Base-by-base conservation (phyloP, 352 stramenopile genomes). In the Peronospora destructor region DNA sequence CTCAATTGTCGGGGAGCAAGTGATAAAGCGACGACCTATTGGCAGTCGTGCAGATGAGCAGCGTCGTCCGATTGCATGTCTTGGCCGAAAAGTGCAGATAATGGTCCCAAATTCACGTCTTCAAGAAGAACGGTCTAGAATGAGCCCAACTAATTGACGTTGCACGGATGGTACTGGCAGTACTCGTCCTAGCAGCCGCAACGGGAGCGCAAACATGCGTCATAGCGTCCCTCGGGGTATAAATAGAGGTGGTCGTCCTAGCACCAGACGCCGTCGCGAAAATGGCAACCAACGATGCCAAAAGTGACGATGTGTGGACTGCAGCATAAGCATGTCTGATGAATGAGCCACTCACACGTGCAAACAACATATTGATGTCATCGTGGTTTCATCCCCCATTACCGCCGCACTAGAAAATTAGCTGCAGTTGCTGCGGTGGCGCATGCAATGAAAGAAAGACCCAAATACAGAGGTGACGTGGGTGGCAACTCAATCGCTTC, bases 381-480 rank as follows among this genome's bases (percentile, higher is more conserved):
- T 41, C 30, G 33, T 42, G n/a, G 19, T 33, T 53, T 56, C 29
- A 39, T 47, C 29, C n/a, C n/a, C n/a, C 35, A 49, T 73, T 68
- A 77, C 25, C 70, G 53, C 12, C 70, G 70, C n/a, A 62, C 61
- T 6, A 73, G 45, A 17, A 82, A 51, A 12, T 68, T 52, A 3
- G 67, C 70, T 3, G 68, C 68, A 12, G 68, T 78, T 28, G 68
- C 71, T 14, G 68, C 68, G 0, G 66, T 79, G 21, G 68, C 71
- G 14, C 71, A 82, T 2, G 66, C 71, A 9, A 82, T 64, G 32
- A 82, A 62, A 3, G 71, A 77, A n/a, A 82, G 49, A 30, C 71
- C 68, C 23, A 82, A 49, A 49, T 71, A 70, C 14, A 79, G 40
- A 1, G 64, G 62, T 3, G 71, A 70, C 9, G 60, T 69, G 28